These are phyloP conservation scores for Lumnitzera littorea DNA, from an alignment of 345 rosid species.

Conservation along the genomic window DNA sequence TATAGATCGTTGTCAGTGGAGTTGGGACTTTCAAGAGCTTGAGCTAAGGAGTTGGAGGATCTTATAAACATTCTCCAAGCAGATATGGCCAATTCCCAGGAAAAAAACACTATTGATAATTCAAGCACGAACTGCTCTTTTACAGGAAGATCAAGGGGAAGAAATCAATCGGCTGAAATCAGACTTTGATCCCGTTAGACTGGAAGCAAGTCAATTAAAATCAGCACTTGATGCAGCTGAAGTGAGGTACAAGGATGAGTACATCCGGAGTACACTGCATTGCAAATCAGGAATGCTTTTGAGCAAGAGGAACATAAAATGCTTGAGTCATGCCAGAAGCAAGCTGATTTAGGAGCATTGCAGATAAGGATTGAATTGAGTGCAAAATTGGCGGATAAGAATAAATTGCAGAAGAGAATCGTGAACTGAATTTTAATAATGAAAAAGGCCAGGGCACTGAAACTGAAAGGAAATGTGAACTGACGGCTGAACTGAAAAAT, in stretches of 20 bases:
- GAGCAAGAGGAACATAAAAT: conserved; percentile 60
- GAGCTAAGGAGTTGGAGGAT: conserved; percentile 52
- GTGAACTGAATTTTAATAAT: conserved; percentile 37
- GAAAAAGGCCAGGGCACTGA: conserved; percentile 21
- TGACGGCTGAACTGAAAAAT: conserved; percentile 41
- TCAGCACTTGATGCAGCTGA: conserved; percentile 69
- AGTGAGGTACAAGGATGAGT: conserved; percentile 80
- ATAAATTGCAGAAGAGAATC: conserved; percentile 40
- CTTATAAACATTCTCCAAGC: conserved; percentile 48
- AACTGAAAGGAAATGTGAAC: conserved; percentile 28
- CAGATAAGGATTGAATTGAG: conserved; percentile 50
- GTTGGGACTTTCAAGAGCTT: conserved; percentile 61
- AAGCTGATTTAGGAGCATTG: conserved; percentile 42
- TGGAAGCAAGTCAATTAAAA: conserved; percentile 57
- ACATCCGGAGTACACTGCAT: conserved; percentile 70
- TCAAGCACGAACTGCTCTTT: too few species aligned
- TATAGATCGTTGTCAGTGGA: conserved; percentile 42
- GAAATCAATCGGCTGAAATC: conserved; percentile 34
- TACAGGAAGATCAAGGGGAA: conserved; percentile 1
- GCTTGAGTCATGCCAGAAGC: conserved; percentile 47
- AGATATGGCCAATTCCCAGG: conserved; percentile 7
- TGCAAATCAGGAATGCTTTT: conserved; percentile 79
- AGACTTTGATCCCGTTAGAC: conserved; percentile 44
- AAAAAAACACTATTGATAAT: too few species aligned
- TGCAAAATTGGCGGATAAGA: conserved; percentile 47